Evolutionary conservation across 257 asterid species (phyloP), one percentile per base, ranked within the genome.

Genomic region (Jasminum sambac): DNA sequence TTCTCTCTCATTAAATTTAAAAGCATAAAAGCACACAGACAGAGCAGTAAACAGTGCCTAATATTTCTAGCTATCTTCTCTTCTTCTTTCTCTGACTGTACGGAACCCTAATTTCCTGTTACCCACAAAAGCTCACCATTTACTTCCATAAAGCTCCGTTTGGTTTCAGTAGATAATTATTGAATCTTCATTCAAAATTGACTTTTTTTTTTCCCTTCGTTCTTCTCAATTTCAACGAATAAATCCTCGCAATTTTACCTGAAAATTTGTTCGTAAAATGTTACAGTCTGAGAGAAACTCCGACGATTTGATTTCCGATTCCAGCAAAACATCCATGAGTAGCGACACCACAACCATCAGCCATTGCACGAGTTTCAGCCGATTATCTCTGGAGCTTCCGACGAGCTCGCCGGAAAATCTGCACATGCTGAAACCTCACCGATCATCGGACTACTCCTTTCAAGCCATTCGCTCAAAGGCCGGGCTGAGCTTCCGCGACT

Each of bases 361-460:
- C 73, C 89, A 87, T 39, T 79, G 86, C 81, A 76, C 93, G 3
- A 85, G 90, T 79, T 88, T 83, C 74, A 79, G 89, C 83, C 84
- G 96, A 14, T 70, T 90, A 39, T 90, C 96, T 0, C 86, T 90
- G 76, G 95, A 88, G 70, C 72, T 86, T 0, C 90, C 87, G 34
- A 37, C 83, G 23, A 85, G 76, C 64, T 84, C 95, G 12, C 94
- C 96, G 70, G 91, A 85, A 76, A 71, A 78, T 41, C 76, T 68
- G 55, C 78, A 82, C 66, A 72, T 78, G 38, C 68, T 86, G 19
- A 75, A 73, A 78, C 95, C 95, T 3, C 97, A 88, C 83, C 88
- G 95, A 25, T 88, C 95, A 12, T 90, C 96, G 25, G 96, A 90
- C 70, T 84, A 89, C 1, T 79, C 88, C 9, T 82, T 86, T 70